Evolutionary conservation across 2,329 filamentous ascomycete species (phyloP), one percentile per base, ranked within the genome.

Genomic region (Fusarium sterilihyphosum): DNA sequence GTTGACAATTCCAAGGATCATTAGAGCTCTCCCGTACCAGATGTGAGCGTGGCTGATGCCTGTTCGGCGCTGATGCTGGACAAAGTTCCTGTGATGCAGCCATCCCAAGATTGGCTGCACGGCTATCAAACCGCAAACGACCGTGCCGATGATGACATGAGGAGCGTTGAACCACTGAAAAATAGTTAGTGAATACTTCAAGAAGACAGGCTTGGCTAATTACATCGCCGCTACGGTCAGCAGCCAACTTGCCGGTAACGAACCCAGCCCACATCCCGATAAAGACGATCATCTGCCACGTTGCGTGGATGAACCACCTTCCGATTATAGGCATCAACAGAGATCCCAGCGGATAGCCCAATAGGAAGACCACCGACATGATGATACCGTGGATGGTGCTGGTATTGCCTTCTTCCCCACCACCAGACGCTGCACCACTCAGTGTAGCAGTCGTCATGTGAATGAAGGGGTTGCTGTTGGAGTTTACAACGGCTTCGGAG

Each of bases 1-100:
- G 74, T 92, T 92, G 70, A 92, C 78, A 52, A 92, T 83, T 26
- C 88, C 90, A 13, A 92, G 76, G 17, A 88, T 61, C 73, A 92
- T 88, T 29, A 92, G 78, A 4, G 82, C 75, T 9, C 90, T 86
- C 11, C 91, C 91, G 74, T 87, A 90, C 88, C 89, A 92, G 73
- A 91, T 87, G 77, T 92, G 91, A 1, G 82, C 77, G 71, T 90
- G 80, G 61, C 88, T 90, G 68, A 90, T 77, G 26, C 82, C 17
- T 16, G 86, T 86, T n/a, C 90, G 87, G 22, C 73, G 40, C 57
- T 84, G 80, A 53, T 85, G 78, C 75, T 84, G 84, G 63, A 84
- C 73, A 79, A 84, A 92, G 75, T 88, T 80, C 37, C 78, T 73
- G 79, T 92, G 90, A 77, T 92, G 90, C 26, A 89, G 60, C 60